Evolutionary conservation across 805 yeast genomes (phyloP).

Genomic region (Wickerhamomyces queroliae): DNA sequence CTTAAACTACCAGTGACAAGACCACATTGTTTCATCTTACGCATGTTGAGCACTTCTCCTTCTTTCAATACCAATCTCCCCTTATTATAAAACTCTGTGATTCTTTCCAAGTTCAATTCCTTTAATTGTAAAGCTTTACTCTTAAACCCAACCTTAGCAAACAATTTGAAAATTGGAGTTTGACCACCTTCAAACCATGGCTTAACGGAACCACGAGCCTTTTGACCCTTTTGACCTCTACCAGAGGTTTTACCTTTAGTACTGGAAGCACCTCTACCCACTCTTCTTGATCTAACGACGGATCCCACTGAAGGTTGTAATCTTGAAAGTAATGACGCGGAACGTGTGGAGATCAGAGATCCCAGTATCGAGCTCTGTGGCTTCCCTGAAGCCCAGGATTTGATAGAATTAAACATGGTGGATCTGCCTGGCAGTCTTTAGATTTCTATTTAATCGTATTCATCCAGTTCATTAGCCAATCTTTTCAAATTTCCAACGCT

Average conservation of each 20-base stretch:
- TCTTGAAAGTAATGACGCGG: constrained; percentile 43
- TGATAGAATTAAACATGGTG: constrained; percentile 9
- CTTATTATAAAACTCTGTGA: constrained; percentile 63
- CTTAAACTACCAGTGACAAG: constrained; percentile 62
- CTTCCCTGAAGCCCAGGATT: neutral
- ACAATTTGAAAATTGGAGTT: constrained; percentile 80
- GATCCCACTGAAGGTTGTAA: constrained; percentile 60
- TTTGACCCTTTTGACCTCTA: constrained; percentile 98
- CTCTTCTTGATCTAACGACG: constrained; percentile 55
- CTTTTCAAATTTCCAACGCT: neutral
- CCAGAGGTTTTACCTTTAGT: constrained; percentile 93
- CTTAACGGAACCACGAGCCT: constrained; percentile 87
- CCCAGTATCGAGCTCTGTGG: neutral
- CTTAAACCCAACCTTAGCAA: constrained; percentile 83
- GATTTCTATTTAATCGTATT: neutral
- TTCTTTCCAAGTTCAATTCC: constrained; percentile 53
- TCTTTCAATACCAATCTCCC: constrained; percentile 56
- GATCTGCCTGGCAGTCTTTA: no score
- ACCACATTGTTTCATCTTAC: constrained; percentile 70
- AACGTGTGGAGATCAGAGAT: constrained; percentile 19
- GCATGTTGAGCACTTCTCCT: constrained; percentile 67
- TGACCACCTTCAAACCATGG: constrained; percentile 99
- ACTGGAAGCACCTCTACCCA: constrained; percentile 96
- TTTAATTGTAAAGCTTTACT: constrained; percentile 49
- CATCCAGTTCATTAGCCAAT: neutral